A percentile compares a stretch with the other conserved stretches of the same genome.
Evolutionary conservation across 768 basidiomycete genomes (phyloP).

Genomic region (Lactarius indigo): DNA sequence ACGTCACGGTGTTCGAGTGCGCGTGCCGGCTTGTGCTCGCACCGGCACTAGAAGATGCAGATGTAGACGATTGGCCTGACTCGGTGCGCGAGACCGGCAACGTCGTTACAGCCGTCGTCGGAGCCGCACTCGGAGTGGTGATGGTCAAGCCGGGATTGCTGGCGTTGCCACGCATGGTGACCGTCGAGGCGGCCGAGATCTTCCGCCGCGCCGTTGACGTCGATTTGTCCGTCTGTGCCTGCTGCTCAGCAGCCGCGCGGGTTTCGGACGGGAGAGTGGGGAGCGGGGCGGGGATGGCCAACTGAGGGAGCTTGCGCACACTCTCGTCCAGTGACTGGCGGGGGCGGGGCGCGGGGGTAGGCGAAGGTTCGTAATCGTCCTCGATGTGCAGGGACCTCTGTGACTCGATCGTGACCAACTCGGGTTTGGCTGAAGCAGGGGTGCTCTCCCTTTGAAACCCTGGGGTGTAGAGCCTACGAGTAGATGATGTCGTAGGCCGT

Average conservation of each 20-base stretch:
- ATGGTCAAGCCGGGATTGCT: constrained; percentile 43
- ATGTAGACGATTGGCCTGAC: constrained; percentile 39
- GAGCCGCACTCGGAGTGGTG: constrained; percentile 47
- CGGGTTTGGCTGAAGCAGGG: constrained; percentile 26
- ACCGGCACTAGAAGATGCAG: not conserved
- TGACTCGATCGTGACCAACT: constrained; percentile 27
- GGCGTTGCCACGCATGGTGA: constrained; percentile 44
- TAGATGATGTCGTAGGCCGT: constrained; percentile 28
- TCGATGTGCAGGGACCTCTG: constrained; percentile 31
- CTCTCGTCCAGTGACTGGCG: constrained; percentile 32
- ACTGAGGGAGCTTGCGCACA: constrained; percentile 42
- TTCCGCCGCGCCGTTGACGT: constrained; percentile 36
- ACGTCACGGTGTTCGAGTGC: constrained; percentile 45
- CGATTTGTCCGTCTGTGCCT: constrained; percentile 28
- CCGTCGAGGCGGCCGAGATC: constrained; percentile 41
- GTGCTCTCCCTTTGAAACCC: constrained; percentile 51
- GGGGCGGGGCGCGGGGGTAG: constrained; percentile 41
- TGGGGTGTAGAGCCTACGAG: constrained; percentile 54
- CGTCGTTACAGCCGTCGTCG: constrained; percentile 60
- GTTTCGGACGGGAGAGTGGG: constrained; percentile 60
- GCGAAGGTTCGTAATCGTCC: constrained; percentile 43
- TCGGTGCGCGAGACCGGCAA: constrained; percentile 43
- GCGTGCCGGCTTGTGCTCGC: constrained; percentile 31
- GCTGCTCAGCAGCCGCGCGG: constrained; percentile 27
- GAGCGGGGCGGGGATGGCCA: constrained; percentile 57